Conservation (phyloP, 2,329 filamentous ascomycete species). For the Annulohypoxylon truncatum region DNA sequence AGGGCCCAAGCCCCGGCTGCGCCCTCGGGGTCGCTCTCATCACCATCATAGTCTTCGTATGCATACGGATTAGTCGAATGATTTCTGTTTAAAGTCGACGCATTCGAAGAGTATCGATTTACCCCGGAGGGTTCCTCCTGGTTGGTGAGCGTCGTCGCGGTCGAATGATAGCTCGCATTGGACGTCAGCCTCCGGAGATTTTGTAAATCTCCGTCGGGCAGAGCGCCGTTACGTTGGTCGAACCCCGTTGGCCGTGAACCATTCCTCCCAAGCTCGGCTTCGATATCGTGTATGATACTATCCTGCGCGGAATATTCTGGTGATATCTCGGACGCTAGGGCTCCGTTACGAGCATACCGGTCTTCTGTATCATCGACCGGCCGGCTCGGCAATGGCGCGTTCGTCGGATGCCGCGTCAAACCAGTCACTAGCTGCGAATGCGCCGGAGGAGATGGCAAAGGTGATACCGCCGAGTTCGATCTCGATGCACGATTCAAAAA, state of each 20-base stretch:
- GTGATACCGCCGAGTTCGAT: constrained; percentile 63
- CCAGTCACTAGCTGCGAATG: constrained; percentile 58
- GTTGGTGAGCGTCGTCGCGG: constrained; percentile 58
- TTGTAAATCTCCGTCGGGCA: constrained; percentile 60
- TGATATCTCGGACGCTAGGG: constrained; percentile 48
- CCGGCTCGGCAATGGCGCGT: constrained; percentile 68
- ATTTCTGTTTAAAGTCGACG: constrained; percentile 55
- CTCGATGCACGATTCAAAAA: constrained; percentile 59
- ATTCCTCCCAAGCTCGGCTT: constrained; percentile 61
- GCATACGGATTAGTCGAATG: constrained; percentile 51
- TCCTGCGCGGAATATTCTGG: constrained; percentile 61
- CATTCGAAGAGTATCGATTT: constrained; percentile 55
- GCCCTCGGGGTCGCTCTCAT: constrained; percentile 90
- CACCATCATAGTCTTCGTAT: constrained; percentile 61
- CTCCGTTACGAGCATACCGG: constrained; percentile 56
- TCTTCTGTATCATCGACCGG: constrained; percentile 61
- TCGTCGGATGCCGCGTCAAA: constrained; percentile 68
- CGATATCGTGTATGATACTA: constrained; percentile 68
- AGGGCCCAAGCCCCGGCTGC: constrained; percentile 86
- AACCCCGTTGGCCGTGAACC: constrained; percentile 53
- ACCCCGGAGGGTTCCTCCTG: constrained; percentile 53
- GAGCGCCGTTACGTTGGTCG: constrained; percentile 57
- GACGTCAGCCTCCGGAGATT: constrained; percentile 56
- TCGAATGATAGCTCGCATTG: constrained; percentile 59
- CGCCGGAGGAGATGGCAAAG: constrained; percentile 58